Percentiles rank a stretch among this genome's conserved stretches.
These are phyloP conservation scores for Neurospora sp. DNA, from an alignment of 495 filamentous ascomycete genomes.

Conservation along the genomic window DNA sequence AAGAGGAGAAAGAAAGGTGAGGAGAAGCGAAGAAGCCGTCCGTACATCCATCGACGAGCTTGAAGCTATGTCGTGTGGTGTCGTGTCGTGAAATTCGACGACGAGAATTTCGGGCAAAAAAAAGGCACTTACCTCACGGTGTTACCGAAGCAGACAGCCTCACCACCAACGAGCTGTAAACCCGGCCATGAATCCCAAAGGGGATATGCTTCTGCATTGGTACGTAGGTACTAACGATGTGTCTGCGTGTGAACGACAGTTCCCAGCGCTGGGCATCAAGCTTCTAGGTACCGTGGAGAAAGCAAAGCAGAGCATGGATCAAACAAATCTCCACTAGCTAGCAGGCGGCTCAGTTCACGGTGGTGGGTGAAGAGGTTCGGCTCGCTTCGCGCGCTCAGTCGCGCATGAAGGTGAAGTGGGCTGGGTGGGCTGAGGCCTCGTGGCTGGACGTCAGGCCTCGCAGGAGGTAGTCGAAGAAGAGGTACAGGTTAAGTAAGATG, in stretches of 20 bases:
- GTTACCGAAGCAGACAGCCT: neutral
- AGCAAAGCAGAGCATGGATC: neutral
- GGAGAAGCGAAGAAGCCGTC: neutral
- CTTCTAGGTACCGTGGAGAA: neutral
- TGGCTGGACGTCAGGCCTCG: neutral
- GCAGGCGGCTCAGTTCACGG: neutral
- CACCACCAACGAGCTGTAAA: neutral
- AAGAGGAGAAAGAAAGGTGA: neutral
- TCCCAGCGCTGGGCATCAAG: neutral
- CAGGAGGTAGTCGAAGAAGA: neutral
- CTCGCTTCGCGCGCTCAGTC: neutral
- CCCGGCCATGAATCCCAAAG: neutral
- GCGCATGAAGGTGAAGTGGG: neutral
- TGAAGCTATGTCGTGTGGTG: neutral
- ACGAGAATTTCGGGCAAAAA: neutral
- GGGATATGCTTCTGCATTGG: neutral
- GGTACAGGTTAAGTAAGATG: neutral
- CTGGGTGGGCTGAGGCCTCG: neutral
- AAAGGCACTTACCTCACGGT: neutral
- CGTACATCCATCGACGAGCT: neutral
- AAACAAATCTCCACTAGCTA: neutral
- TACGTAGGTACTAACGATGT: neutral
- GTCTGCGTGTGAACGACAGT: neutral
- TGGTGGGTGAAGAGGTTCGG: neutral
- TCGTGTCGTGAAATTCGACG: neutral